Conservation (phyloP, 805 yeast species). For the Saccharomycopsis vini region DNA sequence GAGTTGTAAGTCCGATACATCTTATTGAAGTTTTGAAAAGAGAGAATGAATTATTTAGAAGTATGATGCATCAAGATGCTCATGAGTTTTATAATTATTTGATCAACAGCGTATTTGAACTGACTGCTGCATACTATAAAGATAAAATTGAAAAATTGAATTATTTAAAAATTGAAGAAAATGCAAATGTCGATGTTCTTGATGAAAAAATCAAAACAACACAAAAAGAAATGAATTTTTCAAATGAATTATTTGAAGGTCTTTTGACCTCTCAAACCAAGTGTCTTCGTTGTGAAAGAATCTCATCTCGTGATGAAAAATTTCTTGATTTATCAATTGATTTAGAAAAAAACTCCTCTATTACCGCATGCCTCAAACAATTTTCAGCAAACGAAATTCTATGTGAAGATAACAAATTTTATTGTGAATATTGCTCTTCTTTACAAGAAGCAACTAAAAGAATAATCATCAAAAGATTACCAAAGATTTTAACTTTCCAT, state of each 20-base stretch:
- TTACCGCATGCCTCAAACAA: constrained; percentile 69
- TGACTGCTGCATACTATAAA: constrained; percentile 27
- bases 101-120: constrained; percentile 55
- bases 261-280: constrained; percentile 76
- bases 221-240: constrained; percentile 32
- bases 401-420: constrained; percentile 81
- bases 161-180: constrained; percentile 9
- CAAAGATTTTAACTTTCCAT: constrained; percentile 73
- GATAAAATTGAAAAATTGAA: constrained; percentile 7
- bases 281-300: constrained; percentile 81
- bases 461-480: constrained; percentile 69
- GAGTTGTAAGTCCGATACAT: constrained; percentile 76
- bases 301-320: constrained; percentile 73
- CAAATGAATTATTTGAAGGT: constrained; percentile 77
- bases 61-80: constrained; percentile 96
- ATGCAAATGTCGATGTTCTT: constrained; percentile 17
- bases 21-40: constrained; percentile 68
- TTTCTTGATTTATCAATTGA: constrained; percentile 85
- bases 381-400: constrained; percentile 82
- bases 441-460: constrained; percentile 91
- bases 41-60: constrained; percentile 77
- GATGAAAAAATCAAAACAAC: not conserved
- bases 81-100: constrained; percentile 90
- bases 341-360: constrained; percentile 62
- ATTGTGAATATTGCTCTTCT: constrained; percentile 84